Evolutionary conservation across 495 filamentous ascomycete species (phyloP), one percentile per base, ranked within the genome.

Genomic region (Penicillium paradoxum): DNA sequence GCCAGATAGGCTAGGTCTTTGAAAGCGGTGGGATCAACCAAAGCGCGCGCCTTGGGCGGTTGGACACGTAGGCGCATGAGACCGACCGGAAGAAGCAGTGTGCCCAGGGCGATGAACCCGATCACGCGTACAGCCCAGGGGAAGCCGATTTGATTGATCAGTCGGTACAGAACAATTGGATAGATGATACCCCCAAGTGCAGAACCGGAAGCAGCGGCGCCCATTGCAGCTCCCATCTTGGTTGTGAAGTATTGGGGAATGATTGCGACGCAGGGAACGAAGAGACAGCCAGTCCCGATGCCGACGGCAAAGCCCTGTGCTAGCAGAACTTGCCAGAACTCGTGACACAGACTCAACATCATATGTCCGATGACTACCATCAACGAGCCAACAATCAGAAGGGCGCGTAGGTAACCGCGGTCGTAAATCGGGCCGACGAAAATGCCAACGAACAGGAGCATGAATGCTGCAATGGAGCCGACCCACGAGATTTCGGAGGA

Each of bases 391-490:
- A 18, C 21, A 2, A 49, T 18, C 1, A 52, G 21, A 17, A 55
- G 27, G 1, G 21, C 1, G n/a, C 29, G 29, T 6, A 51, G 38
- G 5, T 59, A 80, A 15, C 83, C 83, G 4, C 69, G 57, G 54
- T 87, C 83, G 56, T 83, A 84, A 38, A 83, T 52, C 0, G 81
- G 82, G 0, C 83, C 83, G 0, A 73, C 62, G 18, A 85, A 42
- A 17, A 79, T 55, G 0, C 82, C 79, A 0, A 74, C 61, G 1
- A 82, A 43, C 49, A 83, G 55, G 4, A 86, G 69, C 29, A 83
- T 70, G 53, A 80, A 82, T 6, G 74, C 71, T 54, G 86, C 81
- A 21, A 85, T 70, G 3, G 67, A 60, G 32, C 71, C 71, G 19
- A 75, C 70, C 73, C 72, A 74, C 8, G 73, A 66, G 45, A 88